Base-by-base conservation (phyloP, 2,329 filamentous ascomycete genomes). In the Ceratocystiopsis minuta region DNA sequence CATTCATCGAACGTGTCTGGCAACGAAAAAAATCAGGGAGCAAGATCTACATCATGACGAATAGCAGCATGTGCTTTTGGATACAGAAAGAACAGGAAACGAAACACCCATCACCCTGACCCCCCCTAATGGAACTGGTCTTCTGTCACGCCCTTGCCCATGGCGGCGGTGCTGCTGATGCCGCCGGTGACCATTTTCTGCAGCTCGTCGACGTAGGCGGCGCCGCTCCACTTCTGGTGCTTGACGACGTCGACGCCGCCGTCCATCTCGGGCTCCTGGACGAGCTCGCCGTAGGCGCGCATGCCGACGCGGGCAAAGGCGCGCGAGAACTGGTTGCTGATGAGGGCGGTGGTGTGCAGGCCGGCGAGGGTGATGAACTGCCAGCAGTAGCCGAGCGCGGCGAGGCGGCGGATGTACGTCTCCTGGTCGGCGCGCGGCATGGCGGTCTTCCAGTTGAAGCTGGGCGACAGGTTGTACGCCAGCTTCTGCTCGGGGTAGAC, bases 361-460 rank as follows among this genome's bases (percentile, higher is more conserved):
- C 90, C 90, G 6, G 88, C 90, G 38, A 98, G 75, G n/a, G 90
- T 98, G 68, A 98, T 98, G 70, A 98, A 98, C 63, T 98, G 90
- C 90, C 90, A 98, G 75, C 85, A 93, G 74, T 98, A 98, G 48
- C 90, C 90, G 39, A 98, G 74, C 48, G 66, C 56, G 46, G 78
- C 86, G 35, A 98, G 80, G 36, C 90, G 83, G 48, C 78, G 68
- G 66, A 98, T 98, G 67, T 96, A 98, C 16, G 90, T 98, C 66
- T 94, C 85, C 65, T 98, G 90, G 60, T 96, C 88, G 41, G 72
- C 70, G 50, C 81, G 76, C 37, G 84, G 72, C 87, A 95, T 95
- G 53, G 88, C 90, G 45, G 86, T 72, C 70, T 96, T 96, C 90
- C 90, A 98, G 75, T 98, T 98, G 80, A 98, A 98, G 4, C 86